Percentiles rank a stretch among this genome's conserved stretches.
Evolutionary conservation across 2,329 filamentous ascomycete genomes (phyloP).

Genomic region (Xylariaceae sp.): DNA sequence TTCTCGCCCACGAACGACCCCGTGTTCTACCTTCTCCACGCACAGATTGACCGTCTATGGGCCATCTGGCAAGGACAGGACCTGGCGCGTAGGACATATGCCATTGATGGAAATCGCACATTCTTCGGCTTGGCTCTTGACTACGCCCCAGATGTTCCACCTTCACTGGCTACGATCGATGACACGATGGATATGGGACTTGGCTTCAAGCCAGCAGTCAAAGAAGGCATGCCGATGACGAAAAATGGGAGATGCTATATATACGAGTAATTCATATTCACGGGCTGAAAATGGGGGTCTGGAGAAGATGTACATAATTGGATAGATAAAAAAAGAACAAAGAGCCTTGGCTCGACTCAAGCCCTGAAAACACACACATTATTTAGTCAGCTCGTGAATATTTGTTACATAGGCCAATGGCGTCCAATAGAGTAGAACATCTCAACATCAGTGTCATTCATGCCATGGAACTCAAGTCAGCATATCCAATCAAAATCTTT

Average conservation of each 20-base stretch:
- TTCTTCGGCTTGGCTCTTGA: slow-evolving; percentile 22
- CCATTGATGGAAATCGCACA: slow-evolving; percentile 26
- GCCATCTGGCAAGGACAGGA: slow-evolving; percentile 30
- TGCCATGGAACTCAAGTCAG: background rate
- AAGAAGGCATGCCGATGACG: slow-evolving; percentile 25
- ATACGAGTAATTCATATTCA: slow-evolving; percentile 13
- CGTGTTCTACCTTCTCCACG: slow-evolving; percentile 26
- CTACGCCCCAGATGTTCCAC: slow-evolving; percentile 21
- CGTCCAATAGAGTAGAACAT: background rate
- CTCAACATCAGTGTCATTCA: background rate
- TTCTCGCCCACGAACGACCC: slow-evolving; percentile 29
- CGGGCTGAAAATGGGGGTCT: background rate
- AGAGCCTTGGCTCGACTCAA: no score
- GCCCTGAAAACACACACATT: no score
- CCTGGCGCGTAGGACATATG: slow-evolving; percentile 15
- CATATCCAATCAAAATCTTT: background rate
- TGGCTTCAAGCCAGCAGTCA: slow-evolving; percentile 16
- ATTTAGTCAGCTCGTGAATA: no score
- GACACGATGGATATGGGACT: slow-evolving; percentile 22
- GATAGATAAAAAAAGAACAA: background rate
- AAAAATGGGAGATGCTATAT: slow-evolving; percentile 22
- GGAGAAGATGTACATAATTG: background rate
- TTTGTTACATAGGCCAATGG: background rate
- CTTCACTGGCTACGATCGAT: slow-evolving; percentile 22
- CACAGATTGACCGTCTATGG: slow-evolving; percentile 29